These are phyloP conservation scores for Creolimax fragrantissima DNA, from an alignment of 78 protist species.

Conservation along the genomic window DNA sequence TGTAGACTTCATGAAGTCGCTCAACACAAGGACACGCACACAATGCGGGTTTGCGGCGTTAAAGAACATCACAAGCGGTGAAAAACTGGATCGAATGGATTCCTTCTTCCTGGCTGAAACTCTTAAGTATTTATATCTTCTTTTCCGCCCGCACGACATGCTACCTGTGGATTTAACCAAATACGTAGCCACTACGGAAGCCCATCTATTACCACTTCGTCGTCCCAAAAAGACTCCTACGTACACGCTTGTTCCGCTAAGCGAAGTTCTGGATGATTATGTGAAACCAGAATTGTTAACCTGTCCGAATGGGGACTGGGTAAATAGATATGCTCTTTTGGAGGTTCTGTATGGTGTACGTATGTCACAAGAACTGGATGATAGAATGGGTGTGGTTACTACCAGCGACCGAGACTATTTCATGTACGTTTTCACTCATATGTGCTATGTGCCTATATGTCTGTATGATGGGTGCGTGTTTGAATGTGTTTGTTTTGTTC, in stretches of 20 bases:
- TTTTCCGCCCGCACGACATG: slow-evolving; percentile 12
- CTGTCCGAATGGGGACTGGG: too few species aligned
- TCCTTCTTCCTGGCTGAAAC: slow-evolving; percentile 66
- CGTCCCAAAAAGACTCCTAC: neutral
- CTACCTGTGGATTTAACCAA: slow-evolving; percentile 1
- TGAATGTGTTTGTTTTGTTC: too few species aligned
- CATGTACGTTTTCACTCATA: too few species aligned
- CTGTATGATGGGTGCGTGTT: too few species aligned
- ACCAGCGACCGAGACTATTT: too few species aligned
- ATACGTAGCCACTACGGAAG: neutral
- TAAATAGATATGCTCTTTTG: too few species aligned
- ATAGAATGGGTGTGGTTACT: too few species aligned
- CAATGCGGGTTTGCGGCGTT: neutral
- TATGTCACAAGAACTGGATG: too few species aligned
- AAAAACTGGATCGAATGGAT: slow-evolving; percentile 37
- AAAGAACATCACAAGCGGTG: neutral
- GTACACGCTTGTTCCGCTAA: neutral
- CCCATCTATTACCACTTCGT: neutral
- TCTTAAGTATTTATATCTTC: slow-evolving; percentile 60
- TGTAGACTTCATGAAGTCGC: neutral
- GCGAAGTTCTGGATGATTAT: neutral
- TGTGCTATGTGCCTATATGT: too few species aligned
- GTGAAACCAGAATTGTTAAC: neutral
- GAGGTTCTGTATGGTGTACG: too few species aligned
- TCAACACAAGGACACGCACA: neutral